Evolutionary conservation across 2,329 filamentous ascomycete species (phyloP).

Genomic region (Periconia digitata): DNA sequence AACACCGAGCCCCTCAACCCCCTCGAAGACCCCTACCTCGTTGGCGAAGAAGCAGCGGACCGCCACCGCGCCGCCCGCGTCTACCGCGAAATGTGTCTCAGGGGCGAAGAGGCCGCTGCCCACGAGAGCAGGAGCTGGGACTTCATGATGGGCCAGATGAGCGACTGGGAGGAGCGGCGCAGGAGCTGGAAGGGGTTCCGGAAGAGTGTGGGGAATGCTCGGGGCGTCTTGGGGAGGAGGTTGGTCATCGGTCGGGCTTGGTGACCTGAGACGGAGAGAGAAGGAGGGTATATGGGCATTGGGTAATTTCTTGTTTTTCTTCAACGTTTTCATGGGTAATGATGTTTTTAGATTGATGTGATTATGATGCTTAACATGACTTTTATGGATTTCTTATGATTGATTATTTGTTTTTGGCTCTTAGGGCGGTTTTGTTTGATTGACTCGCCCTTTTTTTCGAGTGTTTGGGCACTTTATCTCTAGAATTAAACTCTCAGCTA

Average conservation of each 20-base stretch:
- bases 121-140: constrained; percentile 44
- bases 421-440: too few relatives aligned
- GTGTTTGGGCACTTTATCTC: too few relatives aligned
- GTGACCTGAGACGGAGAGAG: too few relatives aligned
- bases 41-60: constrained; percentile 66
- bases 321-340: background rate
- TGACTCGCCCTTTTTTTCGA: too few relatives aligned
- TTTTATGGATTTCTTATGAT: too few relatives aligned
- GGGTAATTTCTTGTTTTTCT: background rate
- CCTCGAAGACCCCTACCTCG: constrained; percentile 67
- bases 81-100: constrained; percentile 51
- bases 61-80: constrained; percentile 58
- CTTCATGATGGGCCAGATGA: constrained; percentile 47
- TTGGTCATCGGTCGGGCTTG: background rate
- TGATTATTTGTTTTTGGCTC: too few relatives aligned
- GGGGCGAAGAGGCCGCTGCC: constrained; percentile 27
- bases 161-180: constrained; percentile 42
- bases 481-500: too few relatives aligned
- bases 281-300: background rate
- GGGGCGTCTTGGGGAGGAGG: background rate
- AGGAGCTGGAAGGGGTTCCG: constrained; percentile 17
- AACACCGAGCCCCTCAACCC: constrained; percentile 47
- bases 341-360: too few relatives aligned
- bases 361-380: too few relatives aligned
- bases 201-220: background rate